These are phyloP conservation scores for Ascosphaera apis DNA, from an alignment of 2,329 filamentous ascomycete species.

Conservation along the genomic window DNA sequence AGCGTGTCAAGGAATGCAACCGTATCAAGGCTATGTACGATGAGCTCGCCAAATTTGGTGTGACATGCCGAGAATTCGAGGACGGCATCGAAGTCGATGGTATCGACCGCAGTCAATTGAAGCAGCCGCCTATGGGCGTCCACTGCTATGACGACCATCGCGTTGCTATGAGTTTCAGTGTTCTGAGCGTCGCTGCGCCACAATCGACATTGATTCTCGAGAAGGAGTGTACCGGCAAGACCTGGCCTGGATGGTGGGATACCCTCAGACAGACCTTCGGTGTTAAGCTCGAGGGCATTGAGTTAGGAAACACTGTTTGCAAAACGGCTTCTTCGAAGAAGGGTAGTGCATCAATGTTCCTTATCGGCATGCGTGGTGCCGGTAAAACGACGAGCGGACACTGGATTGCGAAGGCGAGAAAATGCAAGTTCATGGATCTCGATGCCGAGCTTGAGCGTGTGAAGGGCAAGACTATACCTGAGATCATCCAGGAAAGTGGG, in stretches of 20 bases:
- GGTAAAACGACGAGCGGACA: conserved; percentile 85
- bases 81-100: conserved; percentile 63
- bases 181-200: conserved; percentile 52
- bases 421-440: conserved; percentile 61
- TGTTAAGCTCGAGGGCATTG: conserved; percentile 52
- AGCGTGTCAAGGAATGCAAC: conserved; percentile 95
- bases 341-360: conserved; percentile 49
- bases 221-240: conserved; percentile 85
- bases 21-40: conserved; percentile 89
- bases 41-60: conserved; percentile 81
- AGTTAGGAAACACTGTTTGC: conserved; percentile 16
- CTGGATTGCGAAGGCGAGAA: conserved; percentile 57
- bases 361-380: conserved; percentile 92
- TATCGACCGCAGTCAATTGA: conserved; percentile 26
- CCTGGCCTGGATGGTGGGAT: conserved; percentile 99
- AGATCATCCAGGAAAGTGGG: conserved; percentile 55
- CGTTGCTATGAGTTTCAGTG: conserved; percentile 95
- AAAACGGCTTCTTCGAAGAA: conserved; percentile 14
- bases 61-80: conserved; percentile 65
- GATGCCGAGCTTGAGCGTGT: conserved; percentile 65
- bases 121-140: conserved; percentile 41
- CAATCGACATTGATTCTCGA: conserved; percentile 58
- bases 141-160: conserved; percentile 95
- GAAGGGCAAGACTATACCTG: conserved; percentile 54
- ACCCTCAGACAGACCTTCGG: conserved; percentile 56